These are phyloP conservation scores for Fusarium sp. DNA, from an alignment of 2,329 filamentous ascomycete species.

Conservation along the genomic window DNA sequence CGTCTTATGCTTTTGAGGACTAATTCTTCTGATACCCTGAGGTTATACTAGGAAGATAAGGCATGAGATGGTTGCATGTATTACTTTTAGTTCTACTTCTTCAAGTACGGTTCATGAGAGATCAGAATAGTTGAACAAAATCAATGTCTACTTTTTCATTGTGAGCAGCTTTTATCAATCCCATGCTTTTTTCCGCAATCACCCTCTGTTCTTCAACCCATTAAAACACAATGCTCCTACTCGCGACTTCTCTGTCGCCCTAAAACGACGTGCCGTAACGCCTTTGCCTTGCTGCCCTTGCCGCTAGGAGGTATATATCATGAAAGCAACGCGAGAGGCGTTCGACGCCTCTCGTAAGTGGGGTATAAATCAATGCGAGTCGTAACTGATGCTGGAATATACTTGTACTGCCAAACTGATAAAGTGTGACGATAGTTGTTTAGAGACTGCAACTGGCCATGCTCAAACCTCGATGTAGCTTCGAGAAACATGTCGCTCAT, in stretches of 20 bases:
- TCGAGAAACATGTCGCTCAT: background rate
- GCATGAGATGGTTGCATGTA: background rate
- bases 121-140: conserved; percentile 9
- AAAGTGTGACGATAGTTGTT: conserved; percentile 6
- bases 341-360: conserved; percentile 40
- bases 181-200: conserved; percentile 23
- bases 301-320: conserved; percentile 42
- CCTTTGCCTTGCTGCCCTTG: conserved; percentile 39
- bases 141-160: conserved; percentile 43
- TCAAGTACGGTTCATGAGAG: background rate
- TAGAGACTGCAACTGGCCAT: background rate
- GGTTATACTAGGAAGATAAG: background rate
- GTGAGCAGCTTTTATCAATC: conserved; percentile 41
- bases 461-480: background rate
- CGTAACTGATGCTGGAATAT: conserved; percentile 40
- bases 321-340: conserved; percentile 42
- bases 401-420: conserved; percentile 22
- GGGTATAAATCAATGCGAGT: conserved; percentile 49
- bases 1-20: background rate
- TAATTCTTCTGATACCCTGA: too few species aligned
- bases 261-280: conserved; percentile 41
- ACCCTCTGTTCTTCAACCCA: conserved; percentile 21
- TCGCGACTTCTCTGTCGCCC: conserved; percentile 19
- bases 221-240: conserved; percentile 35
- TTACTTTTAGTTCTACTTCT: background rate